Conservation (phyloP, 176 grass and related monocot species). For the Echinochloa phyllopogon region DNA sequence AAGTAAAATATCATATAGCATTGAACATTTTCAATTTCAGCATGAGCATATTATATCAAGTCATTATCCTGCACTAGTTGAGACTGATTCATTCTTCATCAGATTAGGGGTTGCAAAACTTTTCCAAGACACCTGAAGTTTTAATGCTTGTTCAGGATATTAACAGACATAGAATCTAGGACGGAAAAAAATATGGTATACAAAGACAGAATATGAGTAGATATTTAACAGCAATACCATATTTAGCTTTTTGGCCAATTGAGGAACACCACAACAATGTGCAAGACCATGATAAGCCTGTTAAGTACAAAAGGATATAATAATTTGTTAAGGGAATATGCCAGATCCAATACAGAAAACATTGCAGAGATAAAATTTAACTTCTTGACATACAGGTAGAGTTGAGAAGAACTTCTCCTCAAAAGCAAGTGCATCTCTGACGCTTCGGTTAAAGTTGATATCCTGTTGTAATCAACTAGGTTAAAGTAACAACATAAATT, state of each 20-base stretch:
- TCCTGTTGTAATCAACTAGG: conserved; percentile 65
- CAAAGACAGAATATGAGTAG: conserved; percentile 22
- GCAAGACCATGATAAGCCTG: conserved; percentile 90
- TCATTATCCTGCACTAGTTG: conserved; percentile 13
- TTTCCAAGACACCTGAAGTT: not conserved
- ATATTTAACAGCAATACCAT: conserved; percentile 49
- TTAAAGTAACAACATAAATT: conserved; percentile 29
- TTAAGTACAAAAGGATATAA: conserved; percentile 35
- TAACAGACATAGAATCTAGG: conserved; percentile 26
- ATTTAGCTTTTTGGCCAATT: conserved; percentile 96
- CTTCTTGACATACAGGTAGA: conserved; percentile 65
- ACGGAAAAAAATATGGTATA: conserved; percentile 23
- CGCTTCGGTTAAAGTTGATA: conserved; percentile 89
- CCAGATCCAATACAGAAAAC: conserved; percentile 7
- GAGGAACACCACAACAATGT: conserved; percentile 94
- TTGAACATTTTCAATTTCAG: conserved; percentile 27
- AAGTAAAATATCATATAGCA: not conserved
- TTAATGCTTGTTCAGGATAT: conserved; percentile 17
- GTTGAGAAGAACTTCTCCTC: conserved; percentile 92
- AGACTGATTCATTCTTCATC: conserved; percentile 20
- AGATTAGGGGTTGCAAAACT: conserved; percentile 3
- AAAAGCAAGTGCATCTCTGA: conserved; percentile 86
- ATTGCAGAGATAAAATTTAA: conserved; percentile 37
- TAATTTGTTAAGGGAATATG: conserved; percentile 3
- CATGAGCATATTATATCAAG: not conserved